Conservation (phyloP, 1,284 basidiomycete species). For the Pholiota adiposa region DNA sequence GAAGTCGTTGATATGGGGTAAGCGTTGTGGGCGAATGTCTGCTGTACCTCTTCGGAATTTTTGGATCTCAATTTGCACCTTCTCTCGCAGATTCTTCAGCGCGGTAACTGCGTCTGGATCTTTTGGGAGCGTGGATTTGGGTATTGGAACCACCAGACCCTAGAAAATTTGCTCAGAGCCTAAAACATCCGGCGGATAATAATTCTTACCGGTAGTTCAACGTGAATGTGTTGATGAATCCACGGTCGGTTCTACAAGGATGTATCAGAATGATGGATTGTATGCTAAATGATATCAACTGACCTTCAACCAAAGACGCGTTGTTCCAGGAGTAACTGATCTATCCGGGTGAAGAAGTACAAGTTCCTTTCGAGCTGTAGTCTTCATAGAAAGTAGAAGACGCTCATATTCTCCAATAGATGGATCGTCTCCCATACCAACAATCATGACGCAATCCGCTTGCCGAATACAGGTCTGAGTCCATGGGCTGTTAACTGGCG, state of each 20-base stretch:
- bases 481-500: constrained; percentile 91
- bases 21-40: constrained; percentile 73
- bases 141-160: constrained; percentile 67
- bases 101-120: constrained; percentile 92
- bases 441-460: constrained; percentile 95
- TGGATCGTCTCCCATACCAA: constrained; percentile 94
- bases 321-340: constrained; percentile 89
- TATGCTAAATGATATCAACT: background rate
- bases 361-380: constrained; percentile 96
- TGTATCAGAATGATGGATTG: constrained; percentile 7
- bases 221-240: constrained; percentile 92
- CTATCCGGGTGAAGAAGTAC: constrained; percentile 94
- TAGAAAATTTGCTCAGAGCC: constrained; percentile 28
- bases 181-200: background rate
- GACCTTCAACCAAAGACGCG: constrained; percentile 95
- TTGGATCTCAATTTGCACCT: constrained; percentile 87
- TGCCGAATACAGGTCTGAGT: constrained; percentile 97
- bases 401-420: constrained; percentile 92
- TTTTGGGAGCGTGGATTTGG: constrained; percentile 64
- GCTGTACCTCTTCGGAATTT: constrained; percentile 80
- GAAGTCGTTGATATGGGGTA: constrained; percentile 90
- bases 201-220: constrained; percentile 76
- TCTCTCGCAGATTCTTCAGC: constrained; percentile 89
- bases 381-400: constrained; percentile 92
- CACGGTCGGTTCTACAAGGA: constrained; percentile 82